Base-by-base conservation (phyloP, 2,329 filamentous ascomycete species). In the Aspergillus arachidicola region DNA sequence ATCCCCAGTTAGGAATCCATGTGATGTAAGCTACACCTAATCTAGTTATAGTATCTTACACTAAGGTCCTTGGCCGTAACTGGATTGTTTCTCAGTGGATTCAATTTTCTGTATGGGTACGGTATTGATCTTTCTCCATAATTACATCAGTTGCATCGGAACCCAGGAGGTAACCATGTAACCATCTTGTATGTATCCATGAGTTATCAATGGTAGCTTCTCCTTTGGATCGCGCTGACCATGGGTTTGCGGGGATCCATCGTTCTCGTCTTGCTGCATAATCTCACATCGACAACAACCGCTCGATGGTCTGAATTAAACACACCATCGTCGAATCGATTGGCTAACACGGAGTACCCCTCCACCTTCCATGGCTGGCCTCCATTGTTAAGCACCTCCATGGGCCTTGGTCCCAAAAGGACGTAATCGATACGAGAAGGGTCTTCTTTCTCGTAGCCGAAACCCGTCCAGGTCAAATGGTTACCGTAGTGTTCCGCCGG, bases 231-330 rank as follows among this genome's bases (percentile, higher is more conserved):
- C 23, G 46, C 9, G 26, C 5, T 28, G 12, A n/a, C 46, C 19
- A 54, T 54, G 32, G 51, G 51, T 14, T 34, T 16, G 9, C 12
- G 14, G 30, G 28, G n/a, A 46, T 12, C 41, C 41, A 21, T 46
- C 5, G 11, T 48, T 57, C 19, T 34, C 28, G 28, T 41, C 41
- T 51, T 63, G 32, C 54, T 46, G 58, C 53, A 53, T 56, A 79
- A 66, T 5, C 68, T 66, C 28, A 76, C 73, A 77, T 87, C 86
- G 2, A 81, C 83, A 53, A 87, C 81, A 6, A 88, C 86, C 53
- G 82, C 83, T 53, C 84, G 78, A 71, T 88, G 86, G 69, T 88
- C 86, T 62, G 84, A 87, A 60, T 76, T 79, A 67, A 79, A 85
- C 3, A 87, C 75, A 1, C 80, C 81, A 67, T 86, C 83, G 51